Conservation (phyloP, 345 rosid genomes). For the Populus pruinosa region DNA sequence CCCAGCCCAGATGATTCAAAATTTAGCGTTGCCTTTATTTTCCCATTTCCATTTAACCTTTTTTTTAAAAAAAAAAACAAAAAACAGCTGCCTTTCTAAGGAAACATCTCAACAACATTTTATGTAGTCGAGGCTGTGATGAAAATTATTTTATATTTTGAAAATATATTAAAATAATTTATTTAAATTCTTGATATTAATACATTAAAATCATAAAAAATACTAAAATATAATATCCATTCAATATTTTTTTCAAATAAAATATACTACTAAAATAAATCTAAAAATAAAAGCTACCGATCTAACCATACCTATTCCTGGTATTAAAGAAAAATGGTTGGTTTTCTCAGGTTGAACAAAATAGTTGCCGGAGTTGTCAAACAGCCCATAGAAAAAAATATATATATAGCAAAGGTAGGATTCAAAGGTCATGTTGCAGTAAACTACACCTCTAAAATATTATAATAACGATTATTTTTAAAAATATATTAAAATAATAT, state of each 20-base stretch:
- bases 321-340: conserved; percentile 5
- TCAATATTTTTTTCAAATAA: too few relatives aligned
- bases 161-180: too few relatives aligned
- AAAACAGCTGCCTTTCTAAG: conserved; percentile 10
- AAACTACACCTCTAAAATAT: not conserved
- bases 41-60: not conserved
- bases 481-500: too few relatives aligned
- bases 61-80: not conserved
- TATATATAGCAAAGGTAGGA: not conserved
- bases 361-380: conserved; percentile 4
- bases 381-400: not conserved
- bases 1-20: not conserved
- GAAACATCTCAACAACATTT: conserved; percentile 11
- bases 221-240: too few relatives aligned
- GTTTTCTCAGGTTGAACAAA: not conserved
- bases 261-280: not conserved
- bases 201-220: too few relatives aligned
- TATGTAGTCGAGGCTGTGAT: too few relatives aligned
- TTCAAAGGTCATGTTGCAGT: not conserved
- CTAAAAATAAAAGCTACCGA: not conserved
- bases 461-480: too few relatives aligned
- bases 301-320: not conserved
- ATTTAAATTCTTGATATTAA: too few relatives aligned
- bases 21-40: not conserved
- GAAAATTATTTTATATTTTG: too few relatives aligned